Conservation (phyloP, 2,329 filamentous ascomycete genomes). For the Trichophyton benhamiae region DNA sequence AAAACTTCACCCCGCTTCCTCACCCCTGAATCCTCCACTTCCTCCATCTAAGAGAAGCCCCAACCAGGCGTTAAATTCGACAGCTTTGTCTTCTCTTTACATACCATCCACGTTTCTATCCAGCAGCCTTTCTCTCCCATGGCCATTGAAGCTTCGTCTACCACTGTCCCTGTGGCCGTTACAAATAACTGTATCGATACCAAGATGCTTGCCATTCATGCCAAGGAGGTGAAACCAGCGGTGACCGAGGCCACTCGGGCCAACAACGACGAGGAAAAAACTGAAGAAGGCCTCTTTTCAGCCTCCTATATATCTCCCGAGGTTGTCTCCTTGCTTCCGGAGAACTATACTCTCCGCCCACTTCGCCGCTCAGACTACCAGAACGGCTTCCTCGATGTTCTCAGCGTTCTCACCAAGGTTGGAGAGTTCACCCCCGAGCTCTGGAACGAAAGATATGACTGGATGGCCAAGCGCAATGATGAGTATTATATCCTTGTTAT, state of each 20-base stretch:
- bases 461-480: slow-evolving; percentile 60
- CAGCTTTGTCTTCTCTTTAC: not conserved
- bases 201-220: not conserved
- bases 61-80: not conserved
- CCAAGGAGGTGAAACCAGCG: not conserved
- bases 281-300: slow-evolving; percentile 51
- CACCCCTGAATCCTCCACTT: not conserved
- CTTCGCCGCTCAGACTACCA: slow-evolving; percentile 66
- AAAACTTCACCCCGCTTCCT: not conserved
- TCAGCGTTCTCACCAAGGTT: slow-evolving; percentile 83
- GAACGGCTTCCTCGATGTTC: slow-evolving; percentile 75
- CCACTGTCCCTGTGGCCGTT: not conserved
- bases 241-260: not conserved
- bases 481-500: slow-evolving; percentile 82
- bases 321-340: slow-evolving; percentile 60
- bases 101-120: not conserved
- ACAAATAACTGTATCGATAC: slow-evolving; percentile 1
- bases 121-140: not conserved
- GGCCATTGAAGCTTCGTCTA: not conserved
- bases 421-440: slow-evolving; percentile 66
- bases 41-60: not conserved
- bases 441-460: slow-evolving; percentile 71
- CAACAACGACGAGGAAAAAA: no score
- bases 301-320: slow-evolving; percentile 62
- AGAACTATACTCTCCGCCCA: slow-evolving; percentile 71